Base-by-base conservation (phyloP, 352 stramenopile genomes). In the Globisporangium acanthophoron region DNA sequence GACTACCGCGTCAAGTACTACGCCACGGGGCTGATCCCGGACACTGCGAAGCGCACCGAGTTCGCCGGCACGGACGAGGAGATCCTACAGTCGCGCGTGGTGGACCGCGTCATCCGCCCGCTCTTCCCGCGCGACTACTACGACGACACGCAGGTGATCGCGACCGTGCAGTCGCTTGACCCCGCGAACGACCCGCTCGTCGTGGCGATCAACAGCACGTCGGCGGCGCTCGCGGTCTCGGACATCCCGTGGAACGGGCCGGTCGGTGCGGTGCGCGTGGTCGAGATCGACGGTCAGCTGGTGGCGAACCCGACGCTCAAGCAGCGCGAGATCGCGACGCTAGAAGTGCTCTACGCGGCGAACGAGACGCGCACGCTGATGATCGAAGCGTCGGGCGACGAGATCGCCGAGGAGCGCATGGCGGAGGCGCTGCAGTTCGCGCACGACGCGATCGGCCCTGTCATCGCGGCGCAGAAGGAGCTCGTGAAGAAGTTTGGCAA, bases 91-190 rank as follows among this genome's bases (percentile, higher is more conserved):
- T 98, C 87, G 54, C 90, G 96, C 24, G 79, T 99, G 24, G 96
- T 99, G 52, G 97, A 99, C 74, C 85, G 97, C 58, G 93, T 96
- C 6, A 78, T 99, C 48, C 88, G 97, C 13, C 97, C 96, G 40
- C 74, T 98, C 12, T 97, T 99, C 66, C 87, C 92, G 9, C 78
- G 92, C 29, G 96, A 97, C 48, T 99, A 93, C 77, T 88, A 79
- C 50, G 88, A 98, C 50, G 93, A 99, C 68, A 98, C 96, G 52
- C 97, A 99, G 73, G 68, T 99, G 50, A 79, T 94, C 31, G 82
- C 85, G 37, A 97, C 87, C 1, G 87, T 97, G 56, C 87, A 97
- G 61, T 93, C 86, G 41, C 76, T 92, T 29, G 88, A 96, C 53
- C 62, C 79, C 6, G 68, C 85, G 57, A 92, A 94, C 58, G 89